A percentile compares a stretch with the other conserved stretches of the same genome.
phyloP scores from a whole-genome alignment of 176 grass and related monocot genomes.

The Oryza australiensis region DNA sequence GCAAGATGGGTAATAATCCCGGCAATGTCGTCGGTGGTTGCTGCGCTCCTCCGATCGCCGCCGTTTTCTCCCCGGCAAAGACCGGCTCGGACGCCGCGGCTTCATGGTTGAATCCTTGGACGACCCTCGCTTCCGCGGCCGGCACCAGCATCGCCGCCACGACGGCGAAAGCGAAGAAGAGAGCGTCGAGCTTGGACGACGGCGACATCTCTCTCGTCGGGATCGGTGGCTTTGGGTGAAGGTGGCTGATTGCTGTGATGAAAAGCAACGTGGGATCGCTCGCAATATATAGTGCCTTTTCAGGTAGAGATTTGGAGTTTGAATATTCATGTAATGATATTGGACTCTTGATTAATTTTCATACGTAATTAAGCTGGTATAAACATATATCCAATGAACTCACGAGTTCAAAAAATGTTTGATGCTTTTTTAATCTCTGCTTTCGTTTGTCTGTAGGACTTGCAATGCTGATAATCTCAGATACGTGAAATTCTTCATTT shows the following conservation, averaged over 20 bases:
- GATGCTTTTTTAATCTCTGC: no score
- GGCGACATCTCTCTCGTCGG: neutral
- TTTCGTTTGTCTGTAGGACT: no score
- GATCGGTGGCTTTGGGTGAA: neutral
- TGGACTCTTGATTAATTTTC: neutral
- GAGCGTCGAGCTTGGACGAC: neutral
- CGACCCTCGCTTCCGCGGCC: neutral
- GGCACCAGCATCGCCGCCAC: neutral
- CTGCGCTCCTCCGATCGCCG: neutral
- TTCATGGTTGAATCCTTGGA: no score
- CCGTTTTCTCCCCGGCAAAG: neutral
- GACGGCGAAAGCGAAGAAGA: slow-evolving; percentile 4
- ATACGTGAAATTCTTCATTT: no score
- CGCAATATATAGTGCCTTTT: neutral
- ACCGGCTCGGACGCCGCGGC: no score
- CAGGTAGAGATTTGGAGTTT: neutral
- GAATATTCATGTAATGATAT: neutral
- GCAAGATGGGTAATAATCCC: neutral
- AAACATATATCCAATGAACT: neutral
- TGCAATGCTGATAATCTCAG: no score
- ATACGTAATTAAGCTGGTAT: neutral
- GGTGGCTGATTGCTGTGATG: neutral
- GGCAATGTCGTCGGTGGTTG: neutral
- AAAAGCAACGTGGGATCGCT: neutral
- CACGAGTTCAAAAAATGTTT: no score